Base-by-base conservation (phyloP, 1,284 basidiomycete genomes). In the Mrakiaceae sp. region DNA sequence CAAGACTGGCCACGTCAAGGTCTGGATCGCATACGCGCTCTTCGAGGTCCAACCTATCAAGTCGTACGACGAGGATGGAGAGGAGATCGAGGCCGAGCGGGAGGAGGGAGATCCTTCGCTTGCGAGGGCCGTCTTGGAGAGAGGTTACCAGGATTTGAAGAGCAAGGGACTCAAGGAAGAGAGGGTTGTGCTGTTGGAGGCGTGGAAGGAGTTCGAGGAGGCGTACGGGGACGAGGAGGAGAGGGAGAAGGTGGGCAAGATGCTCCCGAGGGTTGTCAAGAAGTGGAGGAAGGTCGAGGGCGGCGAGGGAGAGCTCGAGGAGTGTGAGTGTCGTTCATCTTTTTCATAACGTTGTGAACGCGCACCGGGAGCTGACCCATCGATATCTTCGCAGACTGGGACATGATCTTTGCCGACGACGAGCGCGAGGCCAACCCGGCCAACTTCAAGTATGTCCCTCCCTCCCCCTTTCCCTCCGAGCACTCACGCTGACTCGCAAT, bases 351-450 rank as follows among this genome's bases (percentile, higher is more conserved):
- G 8, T 5, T 43, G 40, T 27, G 27, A 27, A 27, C 27, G 27
- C 46, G 52, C 40, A 55, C 60, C 12, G 47, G 52, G 39, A 57
- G 64, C 42, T 59, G 27, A 59, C 52, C 51, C 52, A 39, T 57
- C 55, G 39, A 53, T 43, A 5, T 4, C 12, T 64, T 14, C 49
- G 63, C 72, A 91, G 90, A 94, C 73, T 95, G 88, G 86, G 92
- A 95, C 73, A 84, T 94, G 73, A 86, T 93, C 39, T 97, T 96
- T 76, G 85, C 90, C 46, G 93, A 96, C 79, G 93, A 97, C 81
- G 90, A 95, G 72, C 83, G 86, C 64, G 90, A 94, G 72, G 83
- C 87, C 55, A 94, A 95, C 72, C 90, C 93, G 0, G 87, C 89
- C 0, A 85, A 90, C 1, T 94, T 92, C 85, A 93, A 92, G 73